Evolutionary conservation across 2,329 filamentous ascomycete genomes (phyloP), one percentile per base, ranked within the genome.

Genomic region (Colletotrichum coccodes): DNA sequence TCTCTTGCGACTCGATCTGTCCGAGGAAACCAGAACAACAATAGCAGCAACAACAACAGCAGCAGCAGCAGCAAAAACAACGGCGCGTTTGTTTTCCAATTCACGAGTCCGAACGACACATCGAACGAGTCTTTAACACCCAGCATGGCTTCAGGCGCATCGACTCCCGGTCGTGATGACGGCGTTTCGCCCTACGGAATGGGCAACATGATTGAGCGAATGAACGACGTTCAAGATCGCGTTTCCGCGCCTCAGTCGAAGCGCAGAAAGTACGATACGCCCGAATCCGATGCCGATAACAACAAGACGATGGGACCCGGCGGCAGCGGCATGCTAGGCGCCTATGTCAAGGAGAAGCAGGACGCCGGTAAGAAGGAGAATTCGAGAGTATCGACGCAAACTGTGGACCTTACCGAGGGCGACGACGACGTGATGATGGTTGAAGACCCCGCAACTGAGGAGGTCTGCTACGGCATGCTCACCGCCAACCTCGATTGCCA

Each of bases 401-500:
- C 84, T 1, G 86, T 90, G n/a, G 87, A 92, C 73, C 79, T 91
- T 63, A 90, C 89, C 18, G 83, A 82, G 65, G 83, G 86, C 84
- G 90, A 92, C 49, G 87, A 90, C 30, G 88, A 92, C 11, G 75
- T 89, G 4, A 79, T 86, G 23, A 82, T 90, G 40, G 78, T 90
- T 16, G 85, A 86, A 47, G 87, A 92, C 64, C 85, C 89, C 34
- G 87, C 84, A 53, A 86, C 90, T 23, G 89, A 93, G 75, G 90
- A 94, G 75, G 91, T 97, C 4, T 97, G 94, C 79, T 94, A 93
- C 75, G 94, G 94, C 47, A 92, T 92, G 80, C 80, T 97, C 23
- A 90, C 94, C 62, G 87, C 90, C 3, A 87, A 83, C 61, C 83
- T 96, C 47, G 89, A 91, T 71, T 92, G 91, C 70, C 86, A 89